These are phyloP conservation scores for Kodamaea sp. DNA, from an alignment of 1,139 yeast species.

Conservation along the genomic window DNA sequence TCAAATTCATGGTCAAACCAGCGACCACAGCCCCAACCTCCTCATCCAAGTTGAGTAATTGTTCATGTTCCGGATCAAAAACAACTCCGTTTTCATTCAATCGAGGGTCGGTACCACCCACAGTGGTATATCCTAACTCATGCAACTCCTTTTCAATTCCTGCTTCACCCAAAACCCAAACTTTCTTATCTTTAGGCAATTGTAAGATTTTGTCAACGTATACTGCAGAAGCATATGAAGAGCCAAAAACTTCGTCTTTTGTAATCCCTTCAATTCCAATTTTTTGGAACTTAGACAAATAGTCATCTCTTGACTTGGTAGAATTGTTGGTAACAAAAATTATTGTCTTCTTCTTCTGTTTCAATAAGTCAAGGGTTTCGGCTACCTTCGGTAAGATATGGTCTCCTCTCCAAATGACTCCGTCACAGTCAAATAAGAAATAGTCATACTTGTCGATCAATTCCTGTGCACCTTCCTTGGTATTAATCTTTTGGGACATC, in stretches of 20 bases:
- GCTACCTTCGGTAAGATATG: slow-evolving; percentile 43
- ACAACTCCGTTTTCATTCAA: slow-evolving; percentile 31
- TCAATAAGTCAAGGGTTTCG: slow-evolving; percentile 41
- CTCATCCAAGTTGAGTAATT: slow-evolving; percentile 55
- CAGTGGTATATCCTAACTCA: slow-evolving; percentile 43
- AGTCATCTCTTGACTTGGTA: slow-evolving; percentile 80
- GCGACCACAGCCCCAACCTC: slow-evolving; percentile 85
- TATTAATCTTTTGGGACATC: slow-evolving; percentile 25
- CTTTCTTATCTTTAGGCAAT: slow-evolving; percentile 62
- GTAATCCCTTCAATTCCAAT: slow-evolving; percentile 67
- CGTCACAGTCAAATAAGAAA: slow-evolving; percentile 50
- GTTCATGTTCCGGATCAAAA: slow-evolving; percentile 36
- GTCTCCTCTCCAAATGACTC: slow-evolving; percentile 52
- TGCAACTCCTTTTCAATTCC: slow-evolving; percentile 47
- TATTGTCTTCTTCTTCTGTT: slow-evolving; percentile 52
- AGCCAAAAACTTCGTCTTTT: slow-evolving; percentile 82
- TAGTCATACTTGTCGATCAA: slow-evolving; percentile 38
- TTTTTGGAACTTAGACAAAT: slow-evolving; percentile 70
- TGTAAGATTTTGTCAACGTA: slow-evolving; percentile 76
- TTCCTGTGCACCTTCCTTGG: slow-evolving; percentile 21
- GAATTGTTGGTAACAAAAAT: slow-evolving; percentile 95
- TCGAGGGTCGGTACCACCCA: slow-evolving; percentile 44
- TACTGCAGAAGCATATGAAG: slow-evolving; percentile 88
- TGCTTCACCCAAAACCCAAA: slow-evolving; percentile 49
- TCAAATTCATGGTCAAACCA: slow-evolving; percentile 75